These are phyloP conservation scores for Trichosporon sp. DNA, from an alignment of 1,284 basidiomycete genomes.

Conservation along the genomic window DNA sequence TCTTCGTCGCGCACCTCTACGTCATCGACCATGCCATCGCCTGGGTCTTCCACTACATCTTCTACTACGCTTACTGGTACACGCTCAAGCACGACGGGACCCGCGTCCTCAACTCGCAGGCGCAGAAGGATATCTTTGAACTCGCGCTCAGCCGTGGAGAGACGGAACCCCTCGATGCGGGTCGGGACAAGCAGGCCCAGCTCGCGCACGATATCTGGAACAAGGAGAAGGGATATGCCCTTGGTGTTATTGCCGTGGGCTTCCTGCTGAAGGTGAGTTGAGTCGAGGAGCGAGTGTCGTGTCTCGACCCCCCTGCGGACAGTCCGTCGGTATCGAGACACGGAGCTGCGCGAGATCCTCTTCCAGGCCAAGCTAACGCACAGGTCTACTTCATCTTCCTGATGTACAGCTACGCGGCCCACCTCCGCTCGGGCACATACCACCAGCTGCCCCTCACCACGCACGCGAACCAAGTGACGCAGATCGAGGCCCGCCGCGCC, in stretches of 20 bases:
- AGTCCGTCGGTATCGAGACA: too few relatives aligned
- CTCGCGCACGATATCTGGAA: conserved; percentile 81
- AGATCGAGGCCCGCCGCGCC: conserved; percentile 12
- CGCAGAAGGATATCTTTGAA: conserved; percentile 77
- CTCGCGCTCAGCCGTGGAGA: conserved; percentile 53
- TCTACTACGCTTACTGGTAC: conserved; percentile 86
- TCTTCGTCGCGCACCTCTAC: conserved; percentile 91
- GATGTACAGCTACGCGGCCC: conserved; percentile 90
- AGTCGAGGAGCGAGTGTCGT: too few relatives aligned
- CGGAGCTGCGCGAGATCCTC: too few relatives aligned
- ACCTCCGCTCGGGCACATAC: conserved; percentile 89
- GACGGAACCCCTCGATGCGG: conserved; percentile 55
- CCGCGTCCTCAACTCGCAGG: conserved; percentile 74
- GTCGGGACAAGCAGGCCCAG: conserved; percentile 61
- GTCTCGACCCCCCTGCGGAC: too few relatives aligned
- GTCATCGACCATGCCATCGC: conserved; percentile 88
- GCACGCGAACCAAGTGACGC: conserved; percentile 26
- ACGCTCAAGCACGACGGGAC: conserved; percentile 87
- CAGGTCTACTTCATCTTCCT: conserved; percentile 90
- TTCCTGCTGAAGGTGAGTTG: conserved; percentile 83
- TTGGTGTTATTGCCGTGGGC: conserved; percentile 71
- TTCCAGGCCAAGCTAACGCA: not conserved
- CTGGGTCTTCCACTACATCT: conserved; percentile 89
- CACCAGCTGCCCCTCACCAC: conserved; percentile 70
- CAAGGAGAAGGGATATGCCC: conserved; percentile 80